These are phyloP conservation scores for Naegleria gruberi DNA, from an alignment of 208 protist species.

Conservation along the genomic window DNA sequence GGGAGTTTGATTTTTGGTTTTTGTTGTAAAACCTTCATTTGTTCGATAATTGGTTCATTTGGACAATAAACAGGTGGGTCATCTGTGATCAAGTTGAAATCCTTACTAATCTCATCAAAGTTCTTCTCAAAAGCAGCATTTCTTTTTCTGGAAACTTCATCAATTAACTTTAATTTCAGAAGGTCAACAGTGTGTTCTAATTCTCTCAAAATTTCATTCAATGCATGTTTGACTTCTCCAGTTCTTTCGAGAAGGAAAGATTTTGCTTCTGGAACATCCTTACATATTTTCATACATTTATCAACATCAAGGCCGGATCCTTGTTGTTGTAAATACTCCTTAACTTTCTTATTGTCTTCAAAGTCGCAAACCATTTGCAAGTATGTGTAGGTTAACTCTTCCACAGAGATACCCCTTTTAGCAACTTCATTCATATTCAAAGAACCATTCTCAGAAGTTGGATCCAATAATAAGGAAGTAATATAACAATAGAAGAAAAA, in stretches of 20 bases:
- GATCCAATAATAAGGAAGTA: neutral
- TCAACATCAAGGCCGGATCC: neutral
- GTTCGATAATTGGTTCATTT: neutral
- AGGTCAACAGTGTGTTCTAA: neutral
- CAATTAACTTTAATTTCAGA: neutral
- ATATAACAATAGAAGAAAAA: slow-evolving; percentile 1
- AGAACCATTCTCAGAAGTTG: neutral
- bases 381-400: neutral
- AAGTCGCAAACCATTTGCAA: neutral
- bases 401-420: neutral
- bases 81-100: neutral
- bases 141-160: neutral
- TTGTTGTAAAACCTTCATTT: neutral
- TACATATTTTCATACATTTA: neutral
- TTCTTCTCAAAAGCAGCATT: neutral
- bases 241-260: slow-evolving; percentile 1
- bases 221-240: neutral
- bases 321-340: neutral
- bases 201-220: slow-evolving; percentile 3
- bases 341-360: slow-evolving; percentile 2
- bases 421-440: neutral
- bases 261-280: slow-evolving; percentile 11
- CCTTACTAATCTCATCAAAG: neutral
- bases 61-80: neutral
- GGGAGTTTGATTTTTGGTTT: neutral